Base-by-base conservation (phyloP, 2,329 filamentous ascomycete genomes). In the Albifimbria verrucaria region DNA sequence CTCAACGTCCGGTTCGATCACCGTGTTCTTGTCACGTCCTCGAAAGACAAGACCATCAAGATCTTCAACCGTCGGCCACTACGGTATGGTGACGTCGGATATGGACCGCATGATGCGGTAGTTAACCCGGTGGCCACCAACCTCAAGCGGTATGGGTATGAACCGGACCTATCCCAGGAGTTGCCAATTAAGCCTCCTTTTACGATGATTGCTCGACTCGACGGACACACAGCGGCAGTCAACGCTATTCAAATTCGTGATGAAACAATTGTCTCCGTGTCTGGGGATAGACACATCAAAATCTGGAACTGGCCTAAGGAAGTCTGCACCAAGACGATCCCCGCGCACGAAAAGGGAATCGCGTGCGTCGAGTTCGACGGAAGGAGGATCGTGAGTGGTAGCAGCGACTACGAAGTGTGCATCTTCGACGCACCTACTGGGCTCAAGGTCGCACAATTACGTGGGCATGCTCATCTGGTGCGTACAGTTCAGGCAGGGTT, bases 291-390 rank as follows among this genome's bases (percentile, higher is more conserved):
- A 36, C 85, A 89, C 57, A 92, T 99, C 72, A 97, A 96, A 69
- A 81, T 97, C 20, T 99, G 94, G 94, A 88, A 95, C 68, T 90
- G 96, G 76, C 87, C 87, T 18, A 89, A 85, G 7, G 89, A 91
- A 53, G 76, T 81, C 43, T 93, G 90, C 68, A 79, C 82, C 44
- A 85, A 89, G 62, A 96, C 90, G 1, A 85, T 96, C 28, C 79
- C 89, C 39, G 94, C 93, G 2, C 94, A 99, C 64, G 85, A 84
- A 57, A 99, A 99, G 68, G 94, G 94, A 26, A 97, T 99, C 62
- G 94, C 94, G 3, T 99, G 94, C 68, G 92, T 99, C 17, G 93
- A 99, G 70, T 97, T 94, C 65, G 94, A 99, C 67, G 92, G 91
- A 23, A 86, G 90, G 49, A 85, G 94, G 20, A 95, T 99, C 57